Evolutionary conservation across 192 early-diverging fungal genomes (phyloP), one percentile per base, ranked within the genome.

Genomic region (Backusella australiensis): DNA sequence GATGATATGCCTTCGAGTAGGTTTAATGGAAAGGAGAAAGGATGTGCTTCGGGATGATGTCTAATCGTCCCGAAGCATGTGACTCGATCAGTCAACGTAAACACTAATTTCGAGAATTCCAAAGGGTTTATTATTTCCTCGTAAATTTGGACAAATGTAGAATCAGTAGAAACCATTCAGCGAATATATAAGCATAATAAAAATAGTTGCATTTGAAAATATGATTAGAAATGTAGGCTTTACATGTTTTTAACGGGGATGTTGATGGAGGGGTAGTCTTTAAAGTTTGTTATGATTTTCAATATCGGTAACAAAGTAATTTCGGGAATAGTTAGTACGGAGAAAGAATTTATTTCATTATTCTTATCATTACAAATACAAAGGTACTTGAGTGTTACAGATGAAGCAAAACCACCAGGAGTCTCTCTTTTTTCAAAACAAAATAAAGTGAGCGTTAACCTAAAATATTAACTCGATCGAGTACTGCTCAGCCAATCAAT

Each of bases 281-380:
- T 63, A 63, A 29, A 23, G 56, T 63, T 63, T 63, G 56, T 63
- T 63, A 63, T 63, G 56, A 63, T 63, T 63, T 63, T 63, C 56
- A 63, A 14, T 63, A 26, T 63, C 56, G 56, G 56, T 63, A 63
- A 19, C 19, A 49, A 29, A 63, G 56, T 14, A 63, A 63, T 9
- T 12, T 29, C 56, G 56, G 56, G 56, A 63, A 63, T 11, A 29
- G 23, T 5, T 29, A 3, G 4, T 63, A 63, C 56, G 56, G 56
- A 63, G 56, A 63, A 29, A 63, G 21, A 63, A 63, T 63, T 63
- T 63, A 63, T 63, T 63, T 63, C 56, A 14, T 63, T 63, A 63
- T 63, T 63, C 56, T 63, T 63, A 63, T 63, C 23, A 63, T 63
- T 29, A 29, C 56, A 63, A 63, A 63, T 63, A 63, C 9, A 63